Percentiles rank a stretch among this genome's conserved stretches.
Evolutionary conservation across 768 basidiomycete genomes (phyloP).

Genomic region (Leucocoprinus leucothites): DNA sequence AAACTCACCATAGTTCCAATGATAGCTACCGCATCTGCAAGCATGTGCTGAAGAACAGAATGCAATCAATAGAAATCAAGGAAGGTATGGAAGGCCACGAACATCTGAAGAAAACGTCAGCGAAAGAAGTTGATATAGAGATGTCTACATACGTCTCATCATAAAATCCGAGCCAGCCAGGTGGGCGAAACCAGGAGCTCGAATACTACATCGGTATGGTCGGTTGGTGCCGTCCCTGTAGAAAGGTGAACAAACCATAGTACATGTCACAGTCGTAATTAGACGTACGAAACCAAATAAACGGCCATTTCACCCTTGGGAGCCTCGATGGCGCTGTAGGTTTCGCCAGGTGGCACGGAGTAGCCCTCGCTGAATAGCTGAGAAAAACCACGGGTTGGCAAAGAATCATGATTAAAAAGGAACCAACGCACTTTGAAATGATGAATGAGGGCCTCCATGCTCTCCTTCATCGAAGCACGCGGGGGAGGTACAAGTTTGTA

Average conservation of each 20-base stretch:
- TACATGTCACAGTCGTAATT: neutral
- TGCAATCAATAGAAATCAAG: slow-evolving; percentile 18
- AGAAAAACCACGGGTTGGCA: neutral
- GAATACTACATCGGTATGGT: slow-evolving; percentile 96
- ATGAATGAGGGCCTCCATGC: slow-evolving; percentile 96
- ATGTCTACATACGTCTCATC: slow-evolving; percentile 75
- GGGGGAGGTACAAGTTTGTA: slow-evolving; percentile 97
- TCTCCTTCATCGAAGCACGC: slow-evolving; percentile 98
- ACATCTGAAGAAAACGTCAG: slow-evolving; percentile 36
- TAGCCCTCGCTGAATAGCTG: slow-evolving; percentile 96
- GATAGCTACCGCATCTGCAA: slow-evolving; percentile 93
- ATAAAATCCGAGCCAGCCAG: slow-evolving; percentile 96
- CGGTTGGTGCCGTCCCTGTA: slow-evolving; percentile 88
- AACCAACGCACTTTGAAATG: slow-evolving; percentile 84
- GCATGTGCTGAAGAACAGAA: slow-evolving; percentile 59
- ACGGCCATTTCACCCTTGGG: slow-evolving; percentile 99
- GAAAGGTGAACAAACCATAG: slow-evolving; percentile 2
- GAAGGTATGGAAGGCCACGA: slow-evolving; percentile 20
- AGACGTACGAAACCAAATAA: slow-evolving; percentile 87
- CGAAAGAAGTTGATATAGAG: slow-evolving; percentile 11
- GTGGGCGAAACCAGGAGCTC: slow-evolving; percentile 95
- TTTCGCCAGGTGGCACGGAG: slow-evolving; percentile 94
- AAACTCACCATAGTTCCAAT: slow-evolving; percentile 91
- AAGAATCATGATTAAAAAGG: neutral
- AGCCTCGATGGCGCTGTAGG: slow-evolving; percentile 96